Evolutionary conservation across 345 rosid genomes (phyloP).

Genomic region (Aquilaria malaccensis): DNA sequence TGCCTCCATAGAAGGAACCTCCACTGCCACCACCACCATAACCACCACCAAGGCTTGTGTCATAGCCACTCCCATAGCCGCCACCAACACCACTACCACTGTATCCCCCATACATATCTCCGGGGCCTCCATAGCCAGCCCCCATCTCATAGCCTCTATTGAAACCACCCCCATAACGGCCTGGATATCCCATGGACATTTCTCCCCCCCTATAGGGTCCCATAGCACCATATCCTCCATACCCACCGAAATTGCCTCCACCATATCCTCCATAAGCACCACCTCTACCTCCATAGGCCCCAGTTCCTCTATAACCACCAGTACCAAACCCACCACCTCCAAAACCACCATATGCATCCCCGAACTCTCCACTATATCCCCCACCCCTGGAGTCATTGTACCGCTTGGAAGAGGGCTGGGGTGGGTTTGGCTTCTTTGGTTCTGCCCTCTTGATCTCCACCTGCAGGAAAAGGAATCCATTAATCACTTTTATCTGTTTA

Average conservation of each 20-base stretch:
- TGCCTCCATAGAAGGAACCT: slow-evolving; percentile 31
- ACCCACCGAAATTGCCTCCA: slow-evolving; percentile 61
- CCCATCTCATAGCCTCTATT: slow-evolving; percentile 60
- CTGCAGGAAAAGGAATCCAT: slow-evolving; percentile 30
- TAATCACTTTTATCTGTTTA: background rate
- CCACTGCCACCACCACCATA: slow-evolving; percentile 30
- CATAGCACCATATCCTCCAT: slow-evolving; percentile 53
- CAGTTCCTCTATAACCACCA: slow-evolving; percentile 53
- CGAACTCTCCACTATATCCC: slow-evolving; percentile 39
- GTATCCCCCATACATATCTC: slow-evolving; percentile 51
- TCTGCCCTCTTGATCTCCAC: slow-evolving; percentile 99
- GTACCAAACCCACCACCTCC: slow-evolving; percentile 47
- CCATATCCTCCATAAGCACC: slow-evolving; percentile 59
- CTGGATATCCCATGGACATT: slow-evolving; percentile 56
- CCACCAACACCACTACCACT: slow-evolving; percentile 37
- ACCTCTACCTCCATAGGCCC: slow-evolving; percentile 52
- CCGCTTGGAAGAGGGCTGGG: slow-evolving; percentile 51
- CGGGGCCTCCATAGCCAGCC: slow-evolving; percentile 54
- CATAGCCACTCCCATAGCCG: slow-evolving; percentile 39
- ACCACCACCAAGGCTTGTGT: slow-evolving; percentile 30
- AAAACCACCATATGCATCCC: slow-evolving; percentile 52
- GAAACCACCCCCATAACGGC: slow-evolving; percentile 72
- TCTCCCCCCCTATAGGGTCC: slow-evolving; percentile 87
- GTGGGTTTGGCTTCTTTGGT: slow-evolving; percentile 86
- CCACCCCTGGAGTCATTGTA: slow-evolving; percentile 57